phyloP scores from a whole-genome alignment of 805 yeast genomes.

The Myxozyma geophila region DNA sequence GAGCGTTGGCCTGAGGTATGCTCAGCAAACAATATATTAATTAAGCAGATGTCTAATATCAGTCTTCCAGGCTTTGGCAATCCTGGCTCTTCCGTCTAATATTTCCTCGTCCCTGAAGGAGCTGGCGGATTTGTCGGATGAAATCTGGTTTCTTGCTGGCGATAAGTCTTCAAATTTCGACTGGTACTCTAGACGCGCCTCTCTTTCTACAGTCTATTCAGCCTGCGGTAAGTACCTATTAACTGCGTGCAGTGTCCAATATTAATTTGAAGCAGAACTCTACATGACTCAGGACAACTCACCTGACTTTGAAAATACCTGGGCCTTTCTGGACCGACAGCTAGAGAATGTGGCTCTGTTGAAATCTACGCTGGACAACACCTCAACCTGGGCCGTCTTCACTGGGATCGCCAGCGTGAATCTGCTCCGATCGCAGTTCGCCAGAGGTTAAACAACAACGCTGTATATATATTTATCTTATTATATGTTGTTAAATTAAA shows the following conservation, averaged over 20 bases:
- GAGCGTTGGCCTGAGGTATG: slow-evolving; percentile 47
- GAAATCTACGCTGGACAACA: slow-evolving; percentile 64
- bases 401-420: slow-evolving; percentile 67
- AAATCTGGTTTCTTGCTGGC: slow-evolving; percentile 76
- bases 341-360: slow-evolving; percentile 57
- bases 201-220: slow-evolving; percentile 71
- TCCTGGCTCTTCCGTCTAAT: slow-evolving; percentile 68
- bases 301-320: slow-evolving; percentile 58
- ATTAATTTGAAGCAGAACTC: slow-evolving; percentile 52
- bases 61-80: slow-evolving; percentile 54
- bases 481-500: slow-evolving; percentile 2
- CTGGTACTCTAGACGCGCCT: slow-evolving; percentile 89
- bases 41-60: neutral
- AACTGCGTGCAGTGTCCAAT: neutral
- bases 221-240: slow-evolving; percentile 44
- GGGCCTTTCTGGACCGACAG: slow-evolving; percentile 64
- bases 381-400: slow-evolving; percentile 79
- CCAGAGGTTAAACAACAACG: slow-evolving; percentile 40
- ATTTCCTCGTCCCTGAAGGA: slow-evolving; percentile 62
- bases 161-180: slow-evolving; percentile 78
- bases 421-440: slow-evolving; percentile 69
- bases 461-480: slow-evolving; percentile 1
- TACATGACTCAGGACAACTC: slow-evolving; percentile 80
- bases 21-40: slow-evolving; percentile 36
- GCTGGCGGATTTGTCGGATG: slow-evolving; percentile 78